Evolutionary conservation across 352 stramenopile genomes (phyloP).

Genomic region (Paralagenidium karlingii): DNA sequence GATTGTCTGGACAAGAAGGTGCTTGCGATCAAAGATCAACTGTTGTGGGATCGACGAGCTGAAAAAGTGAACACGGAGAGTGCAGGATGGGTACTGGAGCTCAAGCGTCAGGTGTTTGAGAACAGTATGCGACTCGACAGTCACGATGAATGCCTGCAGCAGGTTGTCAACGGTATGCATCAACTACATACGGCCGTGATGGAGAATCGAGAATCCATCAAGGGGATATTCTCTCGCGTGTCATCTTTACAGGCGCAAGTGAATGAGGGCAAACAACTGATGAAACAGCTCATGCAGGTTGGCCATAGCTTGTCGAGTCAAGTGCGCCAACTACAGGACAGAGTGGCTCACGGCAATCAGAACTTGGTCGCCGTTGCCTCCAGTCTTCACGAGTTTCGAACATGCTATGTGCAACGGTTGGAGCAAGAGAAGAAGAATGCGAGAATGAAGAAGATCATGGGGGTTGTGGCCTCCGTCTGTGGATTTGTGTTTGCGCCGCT

Average conservation of each 20-base stretch:
- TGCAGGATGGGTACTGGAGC: conserved; percentile 16
- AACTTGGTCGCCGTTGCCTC: conserved; percentile 7
- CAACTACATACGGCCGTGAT: conserved; percentile 6
- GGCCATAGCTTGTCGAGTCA: too few species aligned
- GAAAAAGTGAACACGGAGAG: conserved; percentile 24
- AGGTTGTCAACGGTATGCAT: conserved; percentile 6
- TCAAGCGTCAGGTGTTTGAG: conserved; percentile 13
- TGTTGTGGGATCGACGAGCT: conserved; percentile 13
- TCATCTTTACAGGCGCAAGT: conserved; percentile 3
- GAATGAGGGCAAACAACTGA: conserved; percentile 1
- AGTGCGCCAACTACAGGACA: too few species aligned
- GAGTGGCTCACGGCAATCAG: conserved; percentile 5
- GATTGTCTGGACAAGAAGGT: conserved; percentile 7
- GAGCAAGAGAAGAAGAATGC: conserved; percentile 9
- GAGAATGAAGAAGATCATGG: conserved; percentile 10
- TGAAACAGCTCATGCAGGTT: conserved; percentile 2
- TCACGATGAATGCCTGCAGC: conserved; percentile 7
- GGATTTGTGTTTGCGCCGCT: conserved; percentile 12
- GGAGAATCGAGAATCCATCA: conserved; percentile 6
- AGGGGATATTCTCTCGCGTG: conserved; percentile 1
- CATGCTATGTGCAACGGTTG: conserved; percentile 2
- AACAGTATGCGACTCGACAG: conserved; percentile 9
- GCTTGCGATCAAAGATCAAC: conserved; percentile 6
- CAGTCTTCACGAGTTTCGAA: conserved; percentile 6
- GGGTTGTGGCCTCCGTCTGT: conserved; percentile 7